Base-by-base conservation (phyloP, 345 rosid genomes). In the Bruguiera sexangula region DNA sequence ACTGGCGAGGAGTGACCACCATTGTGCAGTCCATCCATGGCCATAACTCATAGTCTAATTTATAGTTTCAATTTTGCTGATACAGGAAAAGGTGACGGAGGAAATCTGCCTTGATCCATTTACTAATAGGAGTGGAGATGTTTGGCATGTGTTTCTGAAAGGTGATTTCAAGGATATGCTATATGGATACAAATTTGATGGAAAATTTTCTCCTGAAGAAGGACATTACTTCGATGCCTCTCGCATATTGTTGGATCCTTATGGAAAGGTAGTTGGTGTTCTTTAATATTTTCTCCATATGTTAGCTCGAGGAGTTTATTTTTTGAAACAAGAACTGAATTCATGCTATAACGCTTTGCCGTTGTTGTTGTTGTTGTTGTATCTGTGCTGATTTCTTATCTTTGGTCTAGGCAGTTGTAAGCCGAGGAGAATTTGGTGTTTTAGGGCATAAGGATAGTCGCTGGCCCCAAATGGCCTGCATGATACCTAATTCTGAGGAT, bases 381-480 rank as follows among this genome's bases (percentile, higher is more conserved):
- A 60, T 10, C 16, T 24, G 5, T 22, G 24, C 1, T 21, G 21
- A 34, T 29, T 26, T 24, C 55, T 8, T 37, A 46, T 43, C 32
- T 54, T 60, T 5, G 24, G 60, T 56, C 63, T 73, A 92, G 98
- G 95, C 92, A 67, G 85, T 91, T 62, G 71, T 94, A 76, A 85
- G 96, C 80, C 89, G 97, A 82, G 96, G 83, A 52, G 88, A 88
- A 69, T 94, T 87, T 76, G 97, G 96, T 20, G 83, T 81, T 72
- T 67, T 86, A 69, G 96, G 89, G 60, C 80, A 79, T 66, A 93
- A 77, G 54, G 91, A 78, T 36, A 84, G 82, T 68, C 83, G 86
- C 80, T 94, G 98, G 98, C 93, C 97, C 43, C 97, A 88, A 84
- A 89, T 94, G 98, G 97, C 92, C 54, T 79, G 96, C 75, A 88